Evolutionary conservation across 2,329 filamentous ascomycete genomes (phyloP), one percentile per base, ranked within the genome.

Genomic region (Acrodontium crateriforme): DNA sequence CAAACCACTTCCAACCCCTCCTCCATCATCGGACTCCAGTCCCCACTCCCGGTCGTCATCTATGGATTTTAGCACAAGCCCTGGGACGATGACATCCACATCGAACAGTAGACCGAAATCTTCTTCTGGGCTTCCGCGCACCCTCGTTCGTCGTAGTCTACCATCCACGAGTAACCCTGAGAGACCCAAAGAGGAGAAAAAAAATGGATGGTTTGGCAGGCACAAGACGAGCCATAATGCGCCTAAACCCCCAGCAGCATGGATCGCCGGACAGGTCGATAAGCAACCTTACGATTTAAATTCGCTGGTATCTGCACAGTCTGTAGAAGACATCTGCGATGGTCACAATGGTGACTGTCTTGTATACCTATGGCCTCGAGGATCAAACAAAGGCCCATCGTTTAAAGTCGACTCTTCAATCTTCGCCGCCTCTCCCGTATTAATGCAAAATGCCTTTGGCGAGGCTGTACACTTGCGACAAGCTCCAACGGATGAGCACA

Each of bases 281-380:
- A 67, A 65, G 41, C 54, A 69, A 15, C 50, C 63, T 3, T 76
- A 74, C 38, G 68, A 71, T 40, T 35, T 70, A 27, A 52, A 56
- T 3, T 56, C 58, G 16, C 40, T 75, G 36, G 36, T 63, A 14
- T 55, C 57, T 29, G 69, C 62, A 20, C 59, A 67, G 32, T 66
- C 60, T 50, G 65, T 71, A 10, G 46, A 57, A 5, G 72, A 76
- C 41, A 48, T 76, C 6, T 77, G 72, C 72, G 67, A 74, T 39
- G 65, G 71, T 3, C 32, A 33, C 4, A 47, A 62, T 25, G 71
- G 67, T n/a, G 69, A 75, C 45, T 74, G 70, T 9, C 61, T 65
- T 35, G 59, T 77, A n/a, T 70, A 75, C 41, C 57, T 76, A 9
- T 74, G 71, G 41, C 69, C 71, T 1, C 58, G 22, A 13, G 64